Evolutionary conservation across 73 alveolate genomes (phyloP).

Genomic region (Paramecium sonneborni): DNA sequence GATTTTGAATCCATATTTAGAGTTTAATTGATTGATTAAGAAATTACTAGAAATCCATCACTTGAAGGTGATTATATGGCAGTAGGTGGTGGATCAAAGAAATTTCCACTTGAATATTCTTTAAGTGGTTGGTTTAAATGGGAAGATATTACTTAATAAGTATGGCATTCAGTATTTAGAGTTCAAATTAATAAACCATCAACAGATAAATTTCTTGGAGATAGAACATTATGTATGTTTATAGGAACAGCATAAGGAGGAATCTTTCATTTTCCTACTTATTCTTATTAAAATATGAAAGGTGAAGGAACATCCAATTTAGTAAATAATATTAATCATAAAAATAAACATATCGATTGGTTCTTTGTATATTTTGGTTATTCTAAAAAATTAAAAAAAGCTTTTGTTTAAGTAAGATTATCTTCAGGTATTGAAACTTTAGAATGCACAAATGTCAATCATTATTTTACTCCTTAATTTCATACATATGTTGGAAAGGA

Average conservation of each 20-base stretch:
- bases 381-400: slow-evolving; percentile 22
- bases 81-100: slow-evolving; percentile 24
- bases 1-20: background rate
- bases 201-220: background rate
- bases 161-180: slow-evolving; percentile 43
- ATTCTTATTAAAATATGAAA: slow-evolving; percentile 30
- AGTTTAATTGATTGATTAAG: background rate
- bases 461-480: slow-evolving; percentile 7
- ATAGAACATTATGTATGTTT: slow-evolving; percentile 1
- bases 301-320: slow-evolving; percentile 57
- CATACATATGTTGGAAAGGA: slow-evolving; percentile 39
- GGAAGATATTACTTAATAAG: background rate
- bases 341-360: slow-evolving; percentile 7
- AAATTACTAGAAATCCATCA: background rate
- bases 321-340: slow-evolving; percentile 41
- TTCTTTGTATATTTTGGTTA: slow-evolving; percentile 46
- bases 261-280: slow-evolving; percentile 42
- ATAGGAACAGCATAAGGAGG: slow-evolving; percentile 49
- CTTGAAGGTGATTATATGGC: background rate
- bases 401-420: slow-evolving; percentile 21
- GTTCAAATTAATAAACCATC: slow-evolving; percentile 1
- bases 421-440: slow-evolving; percentile 28
- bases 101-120: slow-evolving; percentile 30
- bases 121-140: slow-evolving; percentile 53
- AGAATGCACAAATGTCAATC: slow-evolving; percentile 8